A percentile compares a stretch with the other conserved stretches of the same genome.
These are phyloP conservation scores for Auricularia heimuer DNA, from an alignment of 768 basidiomycete genomes.

Conservation along the genomic window DNA sequence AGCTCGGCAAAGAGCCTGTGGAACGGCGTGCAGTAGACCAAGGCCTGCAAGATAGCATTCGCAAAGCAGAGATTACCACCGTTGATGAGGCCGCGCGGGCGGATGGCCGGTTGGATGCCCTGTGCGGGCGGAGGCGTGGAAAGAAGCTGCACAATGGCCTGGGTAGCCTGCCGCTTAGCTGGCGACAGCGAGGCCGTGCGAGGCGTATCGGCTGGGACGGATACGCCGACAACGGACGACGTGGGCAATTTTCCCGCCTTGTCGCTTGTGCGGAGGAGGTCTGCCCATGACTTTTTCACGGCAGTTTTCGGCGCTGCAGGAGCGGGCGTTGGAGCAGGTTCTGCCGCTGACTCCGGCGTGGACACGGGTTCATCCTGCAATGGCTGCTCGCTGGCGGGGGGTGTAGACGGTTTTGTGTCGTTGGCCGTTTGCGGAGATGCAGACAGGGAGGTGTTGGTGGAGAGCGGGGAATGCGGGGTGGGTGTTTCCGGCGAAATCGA, in stretches of 20 bases:
- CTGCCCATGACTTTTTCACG: constrained; percentile 67
- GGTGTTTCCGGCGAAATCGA: constrained; percentile 42
- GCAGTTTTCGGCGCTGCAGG: constrained; percentile 12
- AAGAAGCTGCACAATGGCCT: constrained; percentile 40
- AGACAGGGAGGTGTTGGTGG: constrained; percentile 52
- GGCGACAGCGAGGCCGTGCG: constrained; percentile 20
- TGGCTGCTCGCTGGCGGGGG: background rate
- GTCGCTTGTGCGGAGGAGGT: constrained; percentile 53
- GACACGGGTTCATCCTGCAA: background rate
- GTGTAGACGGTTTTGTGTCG: background rate
- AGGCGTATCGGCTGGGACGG: constrained; percentile 43
- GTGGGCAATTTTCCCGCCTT: constrained; percentile 41
- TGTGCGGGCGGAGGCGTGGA: constrained; percentile 10
- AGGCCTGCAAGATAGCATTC: constrained; percentile 83
- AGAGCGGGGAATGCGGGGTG: constrained; percentile 44
- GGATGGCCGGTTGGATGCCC: constrained; percentile 29
- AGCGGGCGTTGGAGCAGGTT: constrained; percentile 14
- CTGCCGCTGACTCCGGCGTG: constrained; percentile 13
- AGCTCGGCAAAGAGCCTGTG: constrained; percentile 66
- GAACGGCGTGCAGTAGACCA: constrained; percentile 86
- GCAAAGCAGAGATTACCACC: constrained; percentile 98
- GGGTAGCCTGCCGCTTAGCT: constrained; percentile 41
- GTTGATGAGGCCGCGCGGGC: constrained; percentile 80
- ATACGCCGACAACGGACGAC: constrained; percentile 65
- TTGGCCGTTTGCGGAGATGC: background rate